Percentiles rank a stretch among this genome's conserved stretches.
Conservation (phyloP, 768 basidiomycete genomes). For the Candolleomyces efflorescens region DNA sequence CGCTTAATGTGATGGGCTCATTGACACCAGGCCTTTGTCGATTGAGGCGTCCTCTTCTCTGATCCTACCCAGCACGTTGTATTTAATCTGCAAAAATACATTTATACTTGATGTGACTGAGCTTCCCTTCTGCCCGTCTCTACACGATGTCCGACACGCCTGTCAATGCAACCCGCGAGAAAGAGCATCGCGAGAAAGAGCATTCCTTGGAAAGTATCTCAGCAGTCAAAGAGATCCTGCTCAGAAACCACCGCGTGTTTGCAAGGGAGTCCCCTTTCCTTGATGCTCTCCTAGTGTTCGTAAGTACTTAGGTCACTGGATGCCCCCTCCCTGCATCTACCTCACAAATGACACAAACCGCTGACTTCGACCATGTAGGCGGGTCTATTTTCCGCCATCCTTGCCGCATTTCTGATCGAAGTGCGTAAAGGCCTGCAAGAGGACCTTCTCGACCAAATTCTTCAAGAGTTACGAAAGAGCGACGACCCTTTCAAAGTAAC, state of each 20-base stretch:
- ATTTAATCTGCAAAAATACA: no score
- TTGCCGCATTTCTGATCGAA: slow-evolving; percentile 35
- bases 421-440: slow-evolving; percentile 27
- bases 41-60: no score
- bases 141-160: no score
- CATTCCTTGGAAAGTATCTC: neutral
- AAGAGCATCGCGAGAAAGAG: neutral
- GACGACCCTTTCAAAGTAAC: neutral
- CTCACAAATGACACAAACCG: neutral
- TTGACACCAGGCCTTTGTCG: no score
- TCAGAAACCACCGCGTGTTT: neutral
- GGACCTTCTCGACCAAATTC: slow-evolving; percentile 22
- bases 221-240: neutral
- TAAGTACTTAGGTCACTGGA: slow-evolving; percentile 13
- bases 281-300: slow-evolving; percentile 29
- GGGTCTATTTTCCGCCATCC: slow-evolving; percentile 37
- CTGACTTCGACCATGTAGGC: slow-evolving; percentile 19
- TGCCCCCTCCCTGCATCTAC: no score
- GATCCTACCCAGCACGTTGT: no score
- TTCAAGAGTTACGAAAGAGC: slow-evolving; percentile 17
- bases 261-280: slow-evolving; percentile 6
- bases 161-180: no score
- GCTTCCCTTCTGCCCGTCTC: no score
- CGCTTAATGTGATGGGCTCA: no score
- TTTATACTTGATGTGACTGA: no score